Base-by-base conservation (phyloP, 2,329 filamentous ascomycete species). In the Penicillium sp. region DNA sequence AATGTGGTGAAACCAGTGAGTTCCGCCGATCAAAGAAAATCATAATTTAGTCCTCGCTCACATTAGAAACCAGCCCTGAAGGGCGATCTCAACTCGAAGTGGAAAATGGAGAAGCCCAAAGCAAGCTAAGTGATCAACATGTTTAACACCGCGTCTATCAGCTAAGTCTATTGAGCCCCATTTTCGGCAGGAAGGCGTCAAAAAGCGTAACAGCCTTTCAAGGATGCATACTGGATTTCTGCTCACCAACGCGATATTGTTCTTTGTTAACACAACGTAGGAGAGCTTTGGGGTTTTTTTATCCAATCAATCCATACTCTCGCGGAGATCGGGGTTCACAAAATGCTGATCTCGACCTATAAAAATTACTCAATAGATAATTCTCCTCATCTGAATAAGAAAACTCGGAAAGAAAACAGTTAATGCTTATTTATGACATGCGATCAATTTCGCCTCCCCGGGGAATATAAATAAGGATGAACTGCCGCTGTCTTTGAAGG, bases 111-210 rank as follows among this genome's bases (percentile, higher is more conserved):
- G 29, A 13, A 31, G 12, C 12, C 29, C 12, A 15, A 6, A 1
- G 0, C 13, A 33, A 13, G 31, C 2, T n/a, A 39, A 19, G 9
- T 39, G 27, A 33, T 47, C 19, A 13, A 17, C 29, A 44, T 4
- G 7, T 27, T 44, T 5, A 23, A 42, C 15, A 25, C 21, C 13
- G 21, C 21, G 8, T 25, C 15, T 43, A 43, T 25, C 41, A 17
- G 41, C n/a, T 41, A 3, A 17, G 35, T 17, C 39, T 56, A 56
- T 56, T 56, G 31, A 56, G 48, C 19, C 47, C 29, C 53, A 27
- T 44, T 38, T 52, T 43, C 4, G 39, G 39, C 15, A 52, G 13
- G 15, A 52, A 27, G 17, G 9, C 4, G 23, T n/a, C 13, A 9
- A 25, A 15, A 15, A 2, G 35, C 8, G 2, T 9, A 12, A 27